Conservation (phyloP, 2,329 filamentous ascomycete species). For the Aureobasidium sp. region DNA sequence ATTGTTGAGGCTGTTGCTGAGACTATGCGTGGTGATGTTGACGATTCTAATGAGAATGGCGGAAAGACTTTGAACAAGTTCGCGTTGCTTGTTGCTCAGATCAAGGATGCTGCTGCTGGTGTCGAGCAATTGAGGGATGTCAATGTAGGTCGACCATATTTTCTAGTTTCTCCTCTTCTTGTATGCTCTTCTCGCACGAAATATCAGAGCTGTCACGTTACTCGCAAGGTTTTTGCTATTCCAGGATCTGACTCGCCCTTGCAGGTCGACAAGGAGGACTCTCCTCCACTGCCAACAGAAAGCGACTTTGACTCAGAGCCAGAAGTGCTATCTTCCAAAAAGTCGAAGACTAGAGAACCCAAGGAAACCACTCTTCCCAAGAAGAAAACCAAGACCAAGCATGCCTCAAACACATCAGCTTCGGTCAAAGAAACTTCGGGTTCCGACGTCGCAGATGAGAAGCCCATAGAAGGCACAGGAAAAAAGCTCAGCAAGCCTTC, state of each 20-base stretch:
- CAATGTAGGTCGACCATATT: not conserved
- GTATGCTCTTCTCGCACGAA: no score
- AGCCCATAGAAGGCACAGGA: slow-evolving; percentile 6
- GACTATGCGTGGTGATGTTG: not conserved
- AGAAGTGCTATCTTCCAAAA: not conserved
- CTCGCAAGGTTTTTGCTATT: no score
- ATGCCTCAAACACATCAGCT: not conserved
- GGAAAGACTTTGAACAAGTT: not conserved
- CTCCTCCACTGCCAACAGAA: not conserved
- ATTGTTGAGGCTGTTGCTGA: slow-evolving; percentile 9
- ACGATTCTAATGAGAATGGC: not conserved
- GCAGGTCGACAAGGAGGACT: not conserved
- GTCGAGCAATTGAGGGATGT: not conserved
- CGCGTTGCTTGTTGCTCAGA: not conserved
- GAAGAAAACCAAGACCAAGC: not conserved
- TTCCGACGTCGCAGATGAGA: not conserved
- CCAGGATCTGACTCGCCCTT: not conserved
- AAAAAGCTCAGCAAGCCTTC: not conserved
- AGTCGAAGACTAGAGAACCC: not conserved
- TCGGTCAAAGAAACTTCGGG: not conserved
- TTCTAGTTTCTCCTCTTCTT: not conserved
- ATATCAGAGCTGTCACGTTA: no score
- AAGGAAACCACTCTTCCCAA: not conserved
- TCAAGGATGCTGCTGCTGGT: slow-evolving; percentile 8
- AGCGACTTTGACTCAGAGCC: slow-evolving; percentile 4